Base-by-base conservation (phyloP, 805 yeast species). In the Kockiozyma suomiensis region DNA sequence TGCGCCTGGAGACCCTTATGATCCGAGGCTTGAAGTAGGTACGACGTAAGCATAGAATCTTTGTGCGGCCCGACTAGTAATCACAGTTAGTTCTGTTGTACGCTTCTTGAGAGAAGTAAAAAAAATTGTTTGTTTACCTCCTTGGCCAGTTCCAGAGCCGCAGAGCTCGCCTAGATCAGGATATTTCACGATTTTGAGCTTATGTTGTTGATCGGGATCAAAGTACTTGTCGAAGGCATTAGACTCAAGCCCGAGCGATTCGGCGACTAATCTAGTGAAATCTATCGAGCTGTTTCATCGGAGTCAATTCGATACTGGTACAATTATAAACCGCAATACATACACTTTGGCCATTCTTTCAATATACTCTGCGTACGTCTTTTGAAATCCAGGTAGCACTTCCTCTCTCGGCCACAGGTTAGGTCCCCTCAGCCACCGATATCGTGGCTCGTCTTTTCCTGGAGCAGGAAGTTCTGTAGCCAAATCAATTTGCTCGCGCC, bases 41-140 rank as follows among this genome's bases (percentile, higher is more conserved):
- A 61, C 37, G 62, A 49, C 19, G 65, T 61, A 19, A 61, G 62
- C 65, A 61, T 61, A 19, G 71, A 66, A 67, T 86, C 91, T 58
- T 87, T 78, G 68, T 86, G 90, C 2, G 87, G 85, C 0, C 88
- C 88, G 17, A 79, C 81, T 0, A 87, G 87, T 66, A 82, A 85
- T 10, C 51, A 50, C 2, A 58, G 55, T 17, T 52, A 10, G 33
- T 10, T 30, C 33, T 61, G n/a, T n/a, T n/a, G 61, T 47, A 17
- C 38, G 26, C n/a, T 49, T 1, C 62, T 4, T 35, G n/a, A 23
- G 10, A 21, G 12, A n/a, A 17, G 23, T 8, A 19, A 2, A 7
- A 13, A n/a, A 13, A 38, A 15, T 10, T 23, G 13, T n/a, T 13
- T 2, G 23, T 32, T 4, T 40, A 57, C 61, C 61, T 15, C 67